Evolutionary conservation across 768 basidiomycete genomes (phyloP).

Genomic region (Rubroboletus pulcherrimus): DNA sequence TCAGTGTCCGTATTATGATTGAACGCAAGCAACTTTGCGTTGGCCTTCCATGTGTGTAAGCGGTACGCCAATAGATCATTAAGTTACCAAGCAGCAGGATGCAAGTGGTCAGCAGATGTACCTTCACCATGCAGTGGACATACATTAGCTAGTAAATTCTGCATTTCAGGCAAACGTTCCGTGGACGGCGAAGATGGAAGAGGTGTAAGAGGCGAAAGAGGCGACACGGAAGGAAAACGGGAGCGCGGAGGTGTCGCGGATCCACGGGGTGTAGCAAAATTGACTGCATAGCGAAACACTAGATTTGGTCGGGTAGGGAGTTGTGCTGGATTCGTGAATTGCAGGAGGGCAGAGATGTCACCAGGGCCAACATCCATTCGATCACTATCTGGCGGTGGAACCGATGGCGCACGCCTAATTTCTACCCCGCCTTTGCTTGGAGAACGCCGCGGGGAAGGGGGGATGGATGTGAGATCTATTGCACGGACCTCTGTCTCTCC

Average conservation of each 20-base stretch:
- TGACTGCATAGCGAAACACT: conserved; percentile 22
- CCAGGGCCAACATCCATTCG: conserved; percentile 25
- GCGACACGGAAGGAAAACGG: conserved; percentile 6
- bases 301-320: conserved; percentile 3
- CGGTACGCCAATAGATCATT: background rate
- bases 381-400: conserved; percentile 18
- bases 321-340: conserved; percentile 20
- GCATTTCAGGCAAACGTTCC: conserved; percentile 7
- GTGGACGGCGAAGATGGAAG: conserved; percentile 44
- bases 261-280: conserved; percentile 27
- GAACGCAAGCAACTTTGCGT: background rate
- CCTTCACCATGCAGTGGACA: background rate
- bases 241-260: conserved; percentile 2
- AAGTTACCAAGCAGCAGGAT: background rate
- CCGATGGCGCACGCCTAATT: conserved; percentile 25
- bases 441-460: conserved; percentile 27
- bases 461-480: conserved; percentile 22
- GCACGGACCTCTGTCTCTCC: conserved; percentile 8
- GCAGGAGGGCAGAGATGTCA: conserved; percentile 14
- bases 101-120: background rate
- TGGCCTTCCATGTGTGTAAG: background rate
- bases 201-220: conserved; percentile 49
- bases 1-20: background rate
- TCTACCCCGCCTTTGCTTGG: conserved; percentile 19
- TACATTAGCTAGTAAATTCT: conserved; percentile 18